Percentiles rank a stretch among this genome's conserved stretches.
Evolutionary conservation across 306 rosid species (phyloP).

Genomic region (Ormosia semicastrata): DNA sequence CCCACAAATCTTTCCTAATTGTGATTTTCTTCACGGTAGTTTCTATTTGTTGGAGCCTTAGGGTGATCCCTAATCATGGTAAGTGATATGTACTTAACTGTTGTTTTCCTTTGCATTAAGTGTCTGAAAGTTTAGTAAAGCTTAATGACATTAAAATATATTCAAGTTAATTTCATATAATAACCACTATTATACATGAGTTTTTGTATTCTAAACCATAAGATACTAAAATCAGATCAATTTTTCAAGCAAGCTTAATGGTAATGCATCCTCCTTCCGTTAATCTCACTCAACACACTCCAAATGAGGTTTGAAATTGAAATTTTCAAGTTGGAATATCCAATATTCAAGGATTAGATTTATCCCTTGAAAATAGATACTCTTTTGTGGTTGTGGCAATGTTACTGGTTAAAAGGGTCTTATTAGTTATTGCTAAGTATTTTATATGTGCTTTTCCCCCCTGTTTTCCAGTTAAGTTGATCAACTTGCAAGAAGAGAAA

Average conservation of each 20-base stretch:
- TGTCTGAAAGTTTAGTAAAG: neutral
- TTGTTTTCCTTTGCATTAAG: neutral
- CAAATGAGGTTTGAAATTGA: neutral
- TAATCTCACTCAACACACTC: neutral
- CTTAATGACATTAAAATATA: neutral
- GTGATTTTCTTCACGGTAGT: constrained; percentile 45
- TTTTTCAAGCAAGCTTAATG: neutral
- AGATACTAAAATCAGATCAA: neutral
- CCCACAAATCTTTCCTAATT: constrained; percentile 38
- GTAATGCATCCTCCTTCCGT: neutral
- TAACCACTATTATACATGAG: neutral
- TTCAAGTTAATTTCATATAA: neutral
- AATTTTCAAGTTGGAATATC: neutral
- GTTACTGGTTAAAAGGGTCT: neutral
- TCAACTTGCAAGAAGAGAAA: constrained; percentile 32
- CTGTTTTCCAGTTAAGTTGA: constrained; percentile 27
- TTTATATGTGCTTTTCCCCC: neutral
- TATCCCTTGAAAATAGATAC: neutral
- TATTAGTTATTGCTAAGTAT: neutral
- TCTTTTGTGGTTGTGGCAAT: neutral
- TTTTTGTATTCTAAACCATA: neutral
- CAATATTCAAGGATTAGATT: neutral
- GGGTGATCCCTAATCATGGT: constrained; percentile 42
- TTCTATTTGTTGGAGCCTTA: constrained; percentile 40
- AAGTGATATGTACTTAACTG: neutral